phyloP scores from a whole-genome alignment of 345 rosid genomes.

The Aurinia saxatilis region DNA sequence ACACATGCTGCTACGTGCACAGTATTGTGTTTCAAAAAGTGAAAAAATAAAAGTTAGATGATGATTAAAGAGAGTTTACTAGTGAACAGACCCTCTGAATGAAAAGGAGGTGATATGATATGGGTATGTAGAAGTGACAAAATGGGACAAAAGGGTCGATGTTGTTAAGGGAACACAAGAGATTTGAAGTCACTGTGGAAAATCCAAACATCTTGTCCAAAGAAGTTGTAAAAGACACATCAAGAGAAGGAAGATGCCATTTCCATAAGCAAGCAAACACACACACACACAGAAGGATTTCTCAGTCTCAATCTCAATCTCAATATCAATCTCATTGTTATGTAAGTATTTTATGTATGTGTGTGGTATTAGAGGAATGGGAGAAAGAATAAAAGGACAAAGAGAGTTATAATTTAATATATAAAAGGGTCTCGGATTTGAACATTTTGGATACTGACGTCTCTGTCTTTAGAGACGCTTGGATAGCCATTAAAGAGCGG shows the following conservation, averaged over 20 bases:
- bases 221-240: slow-evolving; percentile 10
- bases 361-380: slow-evolving; percentile 23
- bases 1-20: too few relatives aligned
- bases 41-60: neutral
- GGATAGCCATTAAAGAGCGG: slow-evolving; percentile 30
- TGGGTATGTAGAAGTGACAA: neutral
- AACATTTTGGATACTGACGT: slow-evolving; percentile 20
- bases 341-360: slow-evolving; percentile 7
- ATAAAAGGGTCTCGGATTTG: neutral
- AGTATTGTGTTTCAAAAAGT: too few relatives aligned
- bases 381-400: slow-evolving; percentile 14
- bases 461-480: slow-evolving; percentile 20
- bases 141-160: slow-evolving; percentile 15
- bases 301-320: slow-evolving; percentile 4
- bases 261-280: slow-evolving; percentile 24
- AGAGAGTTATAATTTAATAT: neutral
- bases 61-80: neutral
- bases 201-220: slow-evolving; percentile 17
- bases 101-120: neutral
- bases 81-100: neutral
- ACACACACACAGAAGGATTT: neutral
- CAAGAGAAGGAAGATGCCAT: slow-evolving; percentile 15
- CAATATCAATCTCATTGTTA: neutral
- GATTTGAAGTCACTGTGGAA: slow-evolving; percentile 10
- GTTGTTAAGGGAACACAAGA: slow-evolving; percentile 20